Conservation (phyloP, 352 stramenopile species). For the Phytophthora pini region DNA sequence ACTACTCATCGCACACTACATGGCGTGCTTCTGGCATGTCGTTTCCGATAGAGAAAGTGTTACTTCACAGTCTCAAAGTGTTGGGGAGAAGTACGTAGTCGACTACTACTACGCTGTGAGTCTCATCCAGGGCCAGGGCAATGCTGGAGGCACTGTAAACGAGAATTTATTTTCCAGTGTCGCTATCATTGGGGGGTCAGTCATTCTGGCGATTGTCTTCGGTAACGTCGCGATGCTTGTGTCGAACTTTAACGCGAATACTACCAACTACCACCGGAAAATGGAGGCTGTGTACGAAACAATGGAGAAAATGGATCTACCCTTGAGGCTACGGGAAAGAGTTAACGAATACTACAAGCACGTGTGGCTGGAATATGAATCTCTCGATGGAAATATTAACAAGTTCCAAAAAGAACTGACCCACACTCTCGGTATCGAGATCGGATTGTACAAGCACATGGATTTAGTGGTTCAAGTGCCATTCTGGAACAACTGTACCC, state of each 20-base stretch:
- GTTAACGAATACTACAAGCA: slow-evolving; percentile 55
- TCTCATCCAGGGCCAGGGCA: slow-evolving; percentile 60
- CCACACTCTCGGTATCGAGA: slow-evolving; percentile 47
- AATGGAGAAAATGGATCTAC: slow-evolving; percentile 57
- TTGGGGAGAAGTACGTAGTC: slow-evolving; percentile 39
- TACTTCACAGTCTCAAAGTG: not conserved
- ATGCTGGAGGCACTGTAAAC: not conserved
- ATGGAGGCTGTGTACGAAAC: slow-evolving; percentile 61
- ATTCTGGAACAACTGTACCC: slow-evolving; percentile 48
- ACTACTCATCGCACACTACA: slow-evolving; percentile 46
- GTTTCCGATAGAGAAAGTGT: slow-evolving; percentile 4
- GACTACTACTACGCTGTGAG: slow-evolving; percentile 40
- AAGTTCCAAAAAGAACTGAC: slow-evolving; percentile 49
- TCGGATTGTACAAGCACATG: slow-evolving; percentile 48
- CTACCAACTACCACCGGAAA: slow-evolving; percentile 61
- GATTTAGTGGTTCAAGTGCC: slow-evolving; percentile 41
- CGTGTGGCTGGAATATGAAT: slow-evolving; percentile 52
- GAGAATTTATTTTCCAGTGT: slow-evolving; percentile 47
- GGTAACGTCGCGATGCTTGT: slow-evolving; percentile 63
- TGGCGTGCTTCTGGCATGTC: slow-evolving; percentile 53
- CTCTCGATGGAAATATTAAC: slow-evolving; percentile 40
- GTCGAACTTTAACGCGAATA: slow-evolving; percentile 55
- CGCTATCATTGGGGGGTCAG: slow-evolving; percentile 50
- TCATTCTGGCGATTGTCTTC: slow-evolving; percentile 63
- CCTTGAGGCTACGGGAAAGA: slow-evolving; percentile 36